Evolutionary conservation across 192 early-diverging fungal genomes (phyloP).

Genomic region (Phycomyces blakesleeanus): DNA sequence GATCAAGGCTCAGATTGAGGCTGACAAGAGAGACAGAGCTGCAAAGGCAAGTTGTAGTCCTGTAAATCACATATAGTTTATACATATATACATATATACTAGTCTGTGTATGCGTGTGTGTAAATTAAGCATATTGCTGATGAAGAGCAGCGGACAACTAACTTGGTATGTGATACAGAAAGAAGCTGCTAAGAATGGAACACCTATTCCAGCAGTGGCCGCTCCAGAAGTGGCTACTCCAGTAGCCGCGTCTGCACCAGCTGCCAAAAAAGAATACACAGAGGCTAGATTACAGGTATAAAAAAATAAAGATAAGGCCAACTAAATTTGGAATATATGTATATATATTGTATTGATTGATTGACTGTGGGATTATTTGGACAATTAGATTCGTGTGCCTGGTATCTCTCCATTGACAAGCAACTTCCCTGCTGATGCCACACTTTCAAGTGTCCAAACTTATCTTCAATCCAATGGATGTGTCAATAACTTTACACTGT

Average conservation of each 20-base stretch:
- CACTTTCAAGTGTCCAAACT: conserved; percentile 56
- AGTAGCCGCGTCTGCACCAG: conserved; percentile 21
- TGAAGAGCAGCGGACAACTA: no score
- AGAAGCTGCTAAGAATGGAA: conserved; percentile 33
- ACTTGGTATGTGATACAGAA: conserved; percentile 15
- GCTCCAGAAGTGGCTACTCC: no score
- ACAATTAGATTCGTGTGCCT: conserved; percentile 62
- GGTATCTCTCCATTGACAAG: conserved; percentile 51
- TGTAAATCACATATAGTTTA: no score
- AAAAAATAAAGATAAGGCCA: no score
- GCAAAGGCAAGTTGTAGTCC: conserved; percentile 50
- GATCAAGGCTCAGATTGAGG: conserved; percentile 77
- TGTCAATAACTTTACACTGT: conserved; percentile 53
- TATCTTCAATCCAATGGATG: conserved; percentile 47
- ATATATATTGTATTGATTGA: no score
- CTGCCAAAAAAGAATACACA: conserved; percentile 58
- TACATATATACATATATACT: no score
- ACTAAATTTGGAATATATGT: no score
- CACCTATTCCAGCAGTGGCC: conserved; percentile 17
- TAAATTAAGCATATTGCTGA: no score
- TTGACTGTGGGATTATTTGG: no score
- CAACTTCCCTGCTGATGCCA: conserved; percentile 57
- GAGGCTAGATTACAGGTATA: conserved; percentile 73
- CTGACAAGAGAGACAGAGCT: conserved; percentile 68
- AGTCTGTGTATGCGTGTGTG: no score